These are phyloP conservation scores for Botrytis squamosa DNA, from an alignment of 2,329 filamentous ascomycete species.

Conservation along the genomic window DNA sequence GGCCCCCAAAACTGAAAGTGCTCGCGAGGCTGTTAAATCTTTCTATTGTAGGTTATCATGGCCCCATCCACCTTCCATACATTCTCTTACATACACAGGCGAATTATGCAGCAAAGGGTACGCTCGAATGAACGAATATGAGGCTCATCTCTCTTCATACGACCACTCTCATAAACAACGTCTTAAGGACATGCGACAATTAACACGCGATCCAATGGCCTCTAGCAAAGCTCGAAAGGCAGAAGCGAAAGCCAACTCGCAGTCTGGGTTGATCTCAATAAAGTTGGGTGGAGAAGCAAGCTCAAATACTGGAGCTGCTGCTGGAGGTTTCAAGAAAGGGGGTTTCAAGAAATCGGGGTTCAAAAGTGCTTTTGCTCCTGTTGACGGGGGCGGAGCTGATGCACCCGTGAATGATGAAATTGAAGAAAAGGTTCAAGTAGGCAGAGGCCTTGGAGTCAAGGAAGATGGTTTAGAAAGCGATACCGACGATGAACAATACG, in stretches of 20 bases:
- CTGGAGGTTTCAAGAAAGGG: constrained; percentile 60
- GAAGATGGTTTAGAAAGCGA: constrained; percentile 60
- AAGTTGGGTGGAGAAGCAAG: constrained; percentile 52
- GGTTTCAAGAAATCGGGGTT: constrained; percentile 83
- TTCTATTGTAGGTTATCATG: constrained; percentile 62
- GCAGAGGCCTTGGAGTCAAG: constrained; percentile 17
- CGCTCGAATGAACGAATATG: constrained; percentile 91
- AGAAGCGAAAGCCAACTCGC: constrained; percentile 65
- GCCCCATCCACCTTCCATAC: background rate
- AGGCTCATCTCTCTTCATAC: constrained; percentile 90
- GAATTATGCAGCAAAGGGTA: constrained; percentile 92
- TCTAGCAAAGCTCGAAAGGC: constrained; percentile 64
- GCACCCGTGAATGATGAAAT: constrained; percentile 43
- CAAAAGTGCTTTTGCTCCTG: constrained; percentile 69
- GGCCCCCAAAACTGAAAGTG: constrained; percentile 55
- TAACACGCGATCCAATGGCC: constrained; percentile 69
- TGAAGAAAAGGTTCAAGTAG: constrained; percentile 26
- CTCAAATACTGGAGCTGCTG: constrained; percentile 31
- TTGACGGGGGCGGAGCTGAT: constrained; percentile 45
- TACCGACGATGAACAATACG: constrained; percentile 39
- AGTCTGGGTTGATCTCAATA: constrained; percentile 62
- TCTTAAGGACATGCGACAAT: constrained; percentile 82
- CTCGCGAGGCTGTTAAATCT: constrained; percentile 72
- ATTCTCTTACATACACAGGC: constrained; percentile 42
- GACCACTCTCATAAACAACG: constrained; percentile 94